Evolutionary conservation across 2,329 filamentous ascomycete species (phyloP), one percentile per base, ranked within the genome.

Genomic region (Monosporascus cannonballus): DNA sequence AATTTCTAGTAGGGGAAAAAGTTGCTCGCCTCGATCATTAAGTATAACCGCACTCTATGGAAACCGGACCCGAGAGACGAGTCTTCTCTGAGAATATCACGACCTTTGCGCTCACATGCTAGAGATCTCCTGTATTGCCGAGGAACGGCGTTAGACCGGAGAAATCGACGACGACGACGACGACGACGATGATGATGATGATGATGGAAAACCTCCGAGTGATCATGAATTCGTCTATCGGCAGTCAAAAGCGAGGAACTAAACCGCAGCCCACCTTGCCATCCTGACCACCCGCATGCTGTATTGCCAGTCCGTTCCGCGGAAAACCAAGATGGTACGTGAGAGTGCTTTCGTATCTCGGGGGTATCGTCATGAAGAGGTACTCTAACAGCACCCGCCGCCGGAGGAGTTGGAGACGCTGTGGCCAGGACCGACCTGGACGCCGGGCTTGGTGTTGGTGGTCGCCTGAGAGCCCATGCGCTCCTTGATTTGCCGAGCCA

Each of bases 401-500:
- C 83, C 89, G 65, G 89, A 89, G 64, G 87, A 87, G 66, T 85
- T 89, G 72, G 95, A 89, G 63, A 99, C 93, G 66, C 92, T 92
- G 74, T 96, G 91, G 69, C 94, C 94, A 71, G 91, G 88, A 55
- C 91, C 90, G 67, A 99, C 94, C 72, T 96, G 91, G 66, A 99
- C 92, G 65, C 90, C 96, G 61, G 93, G 93, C 81, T 97, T 99
- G 78, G 93, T 96, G 84, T 97, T 97, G 79, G 92, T 92, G 61
- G 88, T 88, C 45, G 89, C 87, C 59, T 93, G 94, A 64, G 90
- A 96, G 67, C 94, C 94, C 93, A 99, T 99, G 69, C 94, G 89
- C 80, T 97, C 93, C 84, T 99, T 99, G 79, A 99, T 99, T 77
- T 99, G 94, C 74, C 94, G 88, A 66, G 94, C 94, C 94, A 99